Conservation (phyloP, 1,284 basidiomycete species). For the Prillingera fragicola region DNA sequence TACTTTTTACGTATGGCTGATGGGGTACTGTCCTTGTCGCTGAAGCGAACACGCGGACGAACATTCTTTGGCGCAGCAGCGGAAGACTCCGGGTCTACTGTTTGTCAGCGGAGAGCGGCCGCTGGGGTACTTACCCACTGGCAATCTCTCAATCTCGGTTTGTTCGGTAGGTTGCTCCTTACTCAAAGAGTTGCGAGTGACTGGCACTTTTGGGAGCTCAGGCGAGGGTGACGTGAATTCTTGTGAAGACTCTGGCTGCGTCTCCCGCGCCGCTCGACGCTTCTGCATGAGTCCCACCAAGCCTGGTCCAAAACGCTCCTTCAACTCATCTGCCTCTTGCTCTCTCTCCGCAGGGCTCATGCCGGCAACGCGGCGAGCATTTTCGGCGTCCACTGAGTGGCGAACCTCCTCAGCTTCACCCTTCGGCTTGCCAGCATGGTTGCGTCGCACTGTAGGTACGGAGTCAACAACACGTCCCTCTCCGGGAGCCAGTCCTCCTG, state of each 20-base stretch:
- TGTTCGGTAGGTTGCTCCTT: too few species aligned
- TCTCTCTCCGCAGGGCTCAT: slow-evolving; percentile 62
- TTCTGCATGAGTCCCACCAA: slow-evolving; percentile 55
- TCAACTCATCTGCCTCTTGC: slow-evolving; percentile 57
- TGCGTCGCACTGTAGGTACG: neutral
- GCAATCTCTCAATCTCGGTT: too few species aligned
- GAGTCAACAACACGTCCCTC: slow-evolving; percentile 13
- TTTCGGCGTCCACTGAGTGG: slow-evolving; percentile 23
- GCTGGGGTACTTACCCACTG: too few species aligned
- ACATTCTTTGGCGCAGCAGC: slow-evolving; percentile 6
- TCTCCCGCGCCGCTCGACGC: slow-evolving; percentile 37
- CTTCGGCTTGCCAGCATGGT: slow-evolving; percentile 1
- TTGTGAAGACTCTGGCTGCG: neutral
- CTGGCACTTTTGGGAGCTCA: too few species aligned
- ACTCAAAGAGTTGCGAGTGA: too few species aligned
- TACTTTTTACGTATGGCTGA: slow-evolving; percentile 79
- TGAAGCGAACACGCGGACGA: slow-evolving; percentile 10
- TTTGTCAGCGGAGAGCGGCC: too few species aligned
- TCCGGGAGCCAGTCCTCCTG: slow-evolving; percentile 8
- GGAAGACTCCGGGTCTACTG: too few species aligned
- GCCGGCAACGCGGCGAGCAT: slow-evolving; percentile 51
- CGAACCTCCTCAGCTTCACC: slow-evolving; percentile 11
- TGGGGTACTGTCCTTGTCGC: slow-evolving; percentile 60
- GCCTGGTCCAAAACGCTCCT: slow-evolving; percentile 61
- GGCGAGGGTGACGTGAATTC: too few species aligned